phyloP scores from a whole-genome alignment of 345 rosid genomes.

The Eucalyptus sp. region DNA sequence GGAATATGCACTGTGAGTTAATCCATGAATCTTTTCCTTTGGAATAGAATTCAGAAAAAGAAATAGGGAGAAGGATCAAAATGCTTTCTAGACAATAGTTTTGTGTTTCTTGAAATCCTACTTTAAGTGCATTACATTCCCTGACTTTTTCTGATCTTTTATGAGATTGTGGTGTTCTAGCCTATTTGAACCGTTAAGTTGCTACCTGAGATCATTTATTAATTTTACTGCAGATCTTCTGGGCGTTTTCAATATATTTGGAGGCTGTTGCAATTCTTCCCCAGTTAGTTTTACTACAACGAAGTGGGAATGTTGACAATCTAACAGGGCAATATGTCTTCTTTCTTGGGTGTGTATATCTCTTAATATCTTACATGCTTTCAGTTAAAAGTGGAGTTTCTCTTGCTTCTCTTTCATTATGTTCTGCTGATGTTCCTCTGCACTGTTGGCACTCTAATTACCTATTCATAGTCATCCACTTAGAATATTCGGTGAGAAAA shows the following conservation, averaged over 20 bases:
- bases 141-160: not conserved
- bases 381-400: not conserved
- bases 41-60: not conserved
- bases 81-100: not conserved
- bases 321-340: slow-evolving; percentile 90
- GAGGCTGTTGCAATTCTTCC: slow-evolving; percentile 97
- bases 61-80: not conserved
- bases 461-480: not conserved
- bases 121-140: not conserved
- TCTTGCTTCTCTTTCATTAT: not conserved
- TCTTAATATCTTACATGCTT: not conserved
- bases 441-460: not conserved
- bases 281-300: slow-evolving; percentile 76
- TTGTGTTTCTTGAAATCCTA: not conserved
- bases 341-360: slow-evolving; percentile 73
- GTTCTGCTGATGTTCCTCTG: not conserved
- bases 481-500: not conserved
- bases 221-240: slow-evolving; percentile 38
- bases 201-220: not conserved
- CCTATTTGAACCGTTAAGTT: not conserved
- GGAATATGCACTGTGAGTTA: not conserved
- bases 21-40: not conserved
- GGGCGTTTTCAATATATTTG: slow-evolving; percentile 93
- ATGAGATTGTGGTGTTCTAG: not conserved
- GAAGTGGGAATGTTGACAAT: slow-evolving; percentile 96